A percentile compares a stretch with the other conserved stretches of the same genome.
Evolutionary conservation across 331 rosid genomes (phyloP).

Genomic region (Malus hybrid): DNA sequence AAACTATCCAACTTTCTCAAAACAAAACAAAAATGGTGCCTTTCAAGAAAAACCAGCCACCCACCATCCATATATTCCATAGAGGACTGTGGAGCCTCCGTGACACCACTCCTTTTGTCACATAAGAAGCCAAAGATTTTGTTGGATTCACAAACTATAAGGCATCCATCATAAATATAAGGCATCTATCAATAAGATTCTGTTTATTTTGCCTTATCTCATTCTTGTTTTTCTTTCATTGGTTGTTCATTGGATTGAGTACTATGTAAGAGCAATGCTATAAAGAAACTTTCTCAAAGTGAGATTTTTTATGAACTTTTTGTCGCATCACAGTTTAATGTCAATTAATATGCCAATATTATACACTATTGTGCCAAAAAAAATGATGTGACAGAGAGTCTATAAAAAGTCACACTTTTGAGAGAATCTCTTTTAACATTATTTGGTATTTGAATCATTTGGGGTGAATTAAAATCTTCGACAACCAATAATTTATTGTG

Average conservation of each 20-base stretch:
- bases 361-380: too few relatives aligned
- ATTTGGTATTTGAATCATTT: neutral
- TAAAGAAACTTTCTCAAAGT: too few relatives aligned
- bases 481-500: neutral
- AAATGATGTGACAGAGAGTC: too few relatives aligned
- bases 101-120: slow-evolving; percentile 17
- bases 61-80: neutral
- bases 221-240: neutral
- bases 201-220: neutral
- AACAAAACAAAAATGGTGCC: neutral
- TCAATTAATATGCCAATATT: too few relatives aligned
- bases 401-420: rapidly evolving
- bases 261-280: too few relatives aligned
- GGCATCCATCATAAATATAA: neutral
- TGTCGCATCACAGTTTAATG: too few relatives aligned
- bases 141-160: slow-evolving; percentile 7
- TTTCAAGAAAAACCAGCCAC: neutral
- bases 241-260: neutral
- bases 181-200: slow-evolving; percentile 10
- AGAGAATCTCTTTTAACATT: too few relatives aligned
- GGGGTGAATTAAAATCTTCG: neutral
- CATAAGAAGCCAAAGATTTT: slow-evolving; percentile 13
- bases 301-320: too few relatives aligned
- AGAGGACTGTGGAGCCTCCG: slow-evolving; percentile 13
- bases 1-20: slow-evolving; percentile 2